A percentile compares a stretch with the other conserved stretches of the same genome.
phyloP scores from a whole-genome alignment of 2,329 filamentous ascomycete species.

The Ceratocystis cacaofunesta region DNA sequence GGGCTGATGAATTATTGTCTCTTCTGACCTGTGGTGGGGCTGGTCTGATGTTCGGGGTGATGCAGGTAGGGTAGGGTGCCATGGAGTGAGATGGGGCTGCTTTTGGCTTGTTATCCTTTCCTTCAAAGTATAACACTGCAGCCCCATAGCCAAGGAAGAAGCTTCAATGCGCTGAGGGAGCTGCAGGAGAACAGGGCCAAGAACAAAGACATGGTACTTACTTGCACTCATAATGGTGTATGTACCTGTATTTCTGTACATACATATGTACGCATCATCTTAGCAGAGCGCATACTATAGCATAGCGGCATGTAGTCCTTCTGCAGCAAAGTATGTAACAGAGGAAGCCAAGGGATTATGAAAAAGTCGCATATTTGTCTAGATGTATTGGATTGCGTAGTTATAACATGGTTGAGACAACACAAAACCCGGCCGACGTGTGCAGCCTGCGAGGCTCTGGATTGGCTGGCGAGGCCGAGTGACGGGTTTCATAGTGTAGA shows the following conservation, averaged over 20 bases:
- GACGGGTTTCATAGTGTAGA: not conserved
- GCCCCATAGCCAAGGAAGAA: not conserved
- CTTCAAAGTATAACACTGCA: not conserved
- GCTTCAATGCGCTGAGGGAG: not conserved
- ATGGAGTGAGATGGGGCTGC: constrained; percentile 28
- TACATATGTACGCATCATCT: not conserved
- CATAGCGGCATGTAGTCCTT: not conserved
- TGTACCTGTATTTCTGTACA: not conserved
- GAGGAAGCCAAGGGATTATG: not conserved
- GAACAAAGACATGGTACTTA: no score
- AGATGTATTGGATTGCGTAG: constrained; percentile 29
- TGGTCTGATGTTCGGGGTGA: constrained; percentile 1
- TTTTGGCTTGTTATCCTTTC: not conserved
- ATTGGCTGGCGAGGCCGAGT: constrained; percentile 8
- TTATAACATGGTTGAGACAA: constrained; percentile 40
- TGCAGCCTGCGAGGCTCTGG: constrained; percentile 8
- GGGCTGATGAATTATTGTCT: not conserved
- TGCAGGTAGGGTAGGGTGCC: not conserved
- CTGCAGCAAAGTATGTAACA: not conserved
- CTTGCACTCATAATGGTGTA: no score
- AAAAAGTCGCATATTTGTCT: not conserved
- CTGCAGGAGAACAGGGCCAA: no score
- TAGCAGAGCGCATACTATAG: not conserved
- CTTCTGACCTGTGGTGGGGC: not conserved
- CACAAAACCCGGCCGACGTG: constrained; percentile 7